Evolutionary conservation across 495 filamentous ascomycete genomes (phyloP), one percentile per base, ranked within the genome.

Genomic region (Lindgomyces ingoldianus): DNA sequence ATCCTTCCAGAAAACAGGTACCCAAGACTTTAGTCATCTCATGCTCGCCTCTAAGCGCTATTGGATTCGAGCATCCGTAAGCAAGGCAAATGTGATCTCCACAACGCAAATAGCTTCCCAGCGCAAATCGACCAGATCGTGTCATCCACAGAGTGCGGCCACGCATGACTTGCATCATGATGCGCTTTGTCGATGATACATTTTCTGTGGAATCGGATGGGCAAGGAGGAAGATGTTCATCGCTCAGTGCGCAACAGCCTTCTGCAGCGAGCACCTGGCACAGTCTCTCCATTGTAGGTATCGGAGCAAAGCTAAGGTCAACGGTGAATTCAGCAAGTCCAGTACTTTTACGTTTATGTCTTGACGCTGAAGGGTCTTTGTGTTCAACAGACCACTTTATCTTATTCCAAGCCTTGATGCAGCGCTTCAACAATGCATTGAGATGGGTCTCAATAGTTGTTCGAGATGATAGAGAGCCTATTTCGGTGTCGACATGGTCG

Each of bases 91-190:
- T 47, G 8, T 47, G 45, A 47, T 47, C 45, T 24, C 45, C 45
- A 47, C 45, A 8, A 47, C 45, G 45, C 45, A 47, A 47, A 47
- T 47, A 47, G 21, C 45, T 47, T 24, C 45, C 45, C 45, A 47
- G 45, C 45, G 45, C 6, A n/a, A 47, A 18, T 24, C 45, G 45
- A n/a, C 45, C 45, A 47, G 45, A 47, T 47, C 45, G 45, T 47
- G 45, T 47, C 45, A 47, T 47, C 45, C 45, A 47, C 21, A 47
- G 45, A 4, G 45, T 47, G 45, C 45, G 45, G 16, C 45, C 45
- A 24, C 45, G 45, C 45, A 47, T 47, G 45, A 47, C 45, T 24
- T 47, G 45, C 45, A 47, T 47, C 45, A 47, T 47, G 45, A 18
- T 47, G 4, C 18, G 45, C 45, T 47, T n/a, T 24, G 45, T 47